Evolutionary conservation across 129 eudicot species (phyloP).

Genomic region (Chrysanthemum lavandulifolium): DNA sequence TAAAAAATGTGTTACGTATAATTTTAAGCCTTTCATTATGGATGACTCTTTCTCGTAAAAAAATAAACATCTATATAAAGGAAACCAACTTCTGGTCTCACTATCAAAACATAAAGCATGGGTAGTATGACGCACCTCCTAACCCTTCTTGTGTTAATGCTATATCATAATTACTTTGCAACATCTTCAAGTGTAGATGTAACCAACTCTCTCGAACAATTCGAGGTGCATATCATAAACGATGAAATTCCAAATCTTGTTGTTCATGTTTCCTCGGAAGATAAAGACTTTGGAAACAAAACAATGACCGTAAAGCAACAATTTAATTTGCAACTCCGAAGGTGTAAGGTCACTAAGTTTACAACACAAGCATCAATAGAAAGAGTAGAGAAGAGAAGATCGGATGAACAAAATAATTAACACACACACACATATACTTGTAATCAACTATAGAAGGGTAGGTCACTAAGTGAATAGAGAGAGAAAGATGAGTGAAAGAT

Average conservation of each 20-base stretch:
- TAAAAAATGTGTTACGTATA: no score
- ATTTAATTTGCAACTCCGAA: conserved; percentile 15
- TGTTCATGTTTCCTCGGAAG: conserved; percentile 16
- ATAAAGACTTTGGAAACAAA: conserved; percentile 11
- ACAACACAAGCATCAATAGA: no score
- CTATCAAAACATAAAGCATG: conserved; percentile 9
- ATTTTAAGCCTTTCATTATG: no score
- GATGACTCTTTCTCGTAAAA: not conserved
- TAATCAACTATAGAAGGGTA: no score
- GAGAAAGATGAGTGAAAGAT: no score
- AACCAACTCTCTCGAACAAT: conserved; percentile 12
- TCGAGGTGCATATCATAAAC: not conserved
- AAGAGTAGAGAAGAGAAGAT: no score
- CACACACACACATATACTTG: no score
- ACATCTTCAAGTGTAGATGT: not conserved
- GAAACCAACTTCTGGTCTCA: not conserved
- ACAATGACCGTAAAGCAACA: not conserved
- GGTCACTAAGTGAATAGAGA: no score
- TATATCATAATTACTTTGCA: conserved; percentile 12
- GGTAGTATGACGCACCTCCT: not conserved
- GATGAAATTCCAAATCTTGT: not conserved
- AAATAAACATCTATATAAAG: conserved; percentile 13
- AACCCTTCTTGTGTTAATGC: not conserved
- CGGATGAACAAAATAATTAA: no score
- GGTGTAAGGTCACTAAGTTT: no score